Evolutionary conservation across 2,329 filamentous ascomycete genomes (phyloP), one percentile per base, ranked within the genome.

Genomic region (Penicillium sclerotiorum): DNA sequence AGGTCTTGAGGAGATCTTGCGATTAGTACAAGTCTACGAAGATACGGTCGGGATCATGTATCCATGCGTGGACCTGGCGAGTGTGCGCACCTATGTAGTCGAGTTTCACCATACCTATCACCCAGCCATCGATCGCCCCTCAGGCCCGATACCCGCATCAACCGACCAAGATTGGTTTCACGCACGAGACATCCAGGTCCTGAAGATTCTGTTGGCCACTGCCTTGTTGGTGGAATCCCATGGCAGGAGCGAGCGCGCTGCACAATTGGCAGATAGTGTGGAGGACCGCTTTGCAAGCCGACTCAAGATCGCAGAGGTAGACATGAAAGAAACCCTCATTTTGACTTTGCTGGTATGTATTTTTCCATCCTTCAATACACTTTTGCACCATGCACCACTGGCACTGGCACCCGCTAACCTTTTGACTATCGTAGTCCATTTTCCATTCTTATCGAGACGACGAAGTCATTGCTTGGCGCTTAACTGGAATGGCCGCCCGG

Each of bases 11-110:
- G 90, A 96, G 65, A 88, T 92, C 58, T 69, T 92, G 9, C 83
- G 89, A 1, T 73, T 96, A 12, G 87, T 89, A 53, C 79, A 82
- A 12, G 76, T 95, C 0, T 92, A 93, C 66, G 88, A 95, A 55
- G 90, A 96, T 58, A 90, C 95, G 62, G 85, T 94, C 61, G 89
- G 89, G 27, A 80, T 92, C 59, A 94, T 95, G 89, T 95, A 95
- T 64, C 91, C 91, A 0, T 84, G 95, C 13, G 70, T 95, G 32
- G 82, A 89, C 58, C 85, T 94, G 25, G 82, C 88, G 22, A 77
- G 78, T 47, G 76, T 94, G 42, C 83, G 89, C 32, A 75, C 77
- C 13, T 69, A 67, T 43, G 64, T 63, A 13, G 53, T 56, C 13
- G 62, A 64, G 18, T 64, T 55, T 30, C 65, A 58, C 51, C 53